These are phyloP conservation scores for Phyllostachys edulis DNA, from an alignment of 176 grass and related monocot species.

Conservation along the genomic window DNA sequence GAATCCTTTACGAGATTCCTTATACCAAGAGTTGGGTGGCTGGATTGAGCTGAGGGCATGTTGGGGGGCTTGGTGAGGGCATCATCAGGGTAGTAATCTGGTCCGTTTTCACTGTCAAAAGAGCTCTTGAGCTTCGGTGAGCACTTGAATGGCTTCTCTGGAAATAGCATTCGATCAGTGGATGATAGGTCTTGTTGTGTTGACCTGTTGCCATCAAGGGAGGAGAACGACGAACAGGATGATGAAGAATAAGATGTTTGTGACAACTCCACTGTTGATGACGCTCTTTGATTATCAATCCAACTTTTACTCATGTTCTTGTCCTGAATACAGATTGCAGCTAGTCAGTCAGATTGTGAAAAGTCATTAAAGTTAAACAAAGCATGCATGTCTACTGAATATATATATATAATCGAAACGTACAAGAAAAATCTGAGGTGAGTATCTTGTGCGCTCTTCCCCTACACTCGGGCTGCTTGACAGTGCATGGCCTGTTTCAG, in stretches of 20 bases:
- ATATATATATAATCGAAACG: conserved; percentile 17
- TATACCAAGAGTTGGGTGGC: conserved; percentile 50
- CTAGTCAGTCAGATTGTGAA: conserved; percentile 18
- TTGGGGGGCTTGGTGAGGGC: background rate
- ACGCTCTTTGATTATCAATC: conserved; percentile 59
- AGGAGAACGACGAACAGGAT: conserved; percentile 80
- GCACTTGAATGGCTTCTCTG: conserved; percentile 65
- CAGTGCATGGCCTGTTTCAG: conserved; percentile 54
- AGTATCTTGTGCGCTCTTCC: conserved; percentile 49
- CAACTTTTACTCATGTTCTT: conserved; percentile 71
- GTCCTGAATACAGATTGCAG: conserved; percentile 53
- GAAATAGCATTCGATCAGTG: conserved; percentile 58
- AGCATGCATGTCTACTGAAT: background rate
- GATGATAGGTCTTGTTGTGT: conserved; percentile 72
- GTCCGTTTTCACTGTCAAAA: conserved; percentile 42
- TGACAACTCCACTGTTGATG: conserved; percentile 51
- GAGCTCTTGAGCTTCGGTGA: conserved; percentile 65
- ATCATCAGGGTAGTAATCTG: conserved; percentile 34
- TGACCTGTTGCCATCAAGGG: conserved; percentile 79
- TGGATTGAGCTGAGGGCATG: conserved; percentile 29
- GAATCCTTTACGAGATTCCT: conserved; percentile 86
- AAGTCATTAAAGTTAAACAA: conserved; percentile 12
- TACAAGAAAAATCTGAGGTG: conserved; percentile 64
- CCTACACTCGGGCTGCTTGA: conserved; percentile 51
- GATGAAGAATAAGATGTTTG: conserved; percentile 76